A percentile compares a stretch with the other conserved stretches of the same genome.
Conservation (phyloP, 2,329 filamentous ascomycete genomes). For the Fusarium dimerum region DNA sequence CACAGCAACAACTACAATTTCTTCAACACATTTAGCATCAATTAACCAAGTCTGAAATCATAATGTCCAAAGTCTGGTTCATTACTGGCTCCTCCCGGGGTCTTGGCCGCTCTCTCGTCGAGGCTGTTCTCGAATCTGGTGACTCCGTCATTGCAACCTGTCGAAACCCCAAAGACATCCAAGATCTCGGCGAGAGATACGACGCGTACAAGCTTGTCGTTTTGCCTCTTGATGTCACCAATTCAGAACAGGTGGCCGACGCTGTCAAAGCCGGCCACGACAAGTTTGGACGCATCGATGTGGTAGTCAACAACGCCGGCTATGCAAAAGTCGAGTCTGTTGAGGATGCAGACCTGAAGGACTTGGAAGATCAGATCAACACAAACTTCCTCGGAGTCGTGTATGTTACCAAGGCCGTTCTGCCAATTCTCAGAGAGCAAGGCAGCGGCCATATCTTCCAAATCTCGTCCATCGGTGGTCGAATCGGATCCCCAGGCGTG, state of each 20-base stretch:
- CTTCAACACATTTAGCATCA: no score
- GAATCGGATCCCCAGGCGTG: slow-evolving; percentile 35
- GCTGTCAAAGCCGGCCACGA: slow-evolving; percentile 35
- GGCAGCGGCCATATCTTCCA: slow-evolving; percentile 39
- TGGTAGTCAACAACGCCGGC: slow-evolving; percentile 63
- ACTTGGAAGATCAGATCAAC: slow-evolving; percentile 56
- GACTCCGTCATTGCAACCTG: slow-evolving; percentile 49
- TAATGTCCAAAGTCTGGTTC: slow-evolving; percentile 42
- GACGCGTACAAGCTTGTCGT: slow-evolving; percentile 46
- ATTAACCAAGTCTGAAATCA: background rate
- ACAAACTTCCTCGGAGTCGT: slow-evolving; percentile 61
- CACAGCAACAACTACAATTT: no score
- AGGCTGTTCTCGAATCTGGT: slow-evolving; percentile 39
- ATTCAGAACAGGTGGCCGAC: slow-evolving; percentile 44
- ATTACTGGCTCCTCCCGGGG: slow-evolving; percentile 51
- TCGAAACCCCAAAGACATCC: slow-evolving; percentile 38
- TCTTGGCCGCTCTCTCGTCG: slow-evolving; percentile 44
- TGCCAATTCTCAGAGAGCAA: slow-evolving; percentile 36
- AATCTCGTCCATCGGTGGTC: slow-evolving; percentile 40
- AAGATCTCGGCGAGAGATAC: slow-evolving; percentile 38
- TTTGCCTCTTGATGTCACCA: slow-evolving; percentile 51
- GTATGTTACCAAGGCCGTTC: slow-evolving; percentile 48
- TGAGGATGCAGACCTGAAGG: slow-evolving; percentile 50
- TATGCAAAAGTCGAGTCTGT: slow-evolving; percentile 56
- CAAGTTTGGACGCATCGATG: slow-evolving; percentile 57